phyloP scores from a whole-genome alignment of 2,329 filamentous ascomycete species.

The Aureobasidium subglaciale region DNA sequence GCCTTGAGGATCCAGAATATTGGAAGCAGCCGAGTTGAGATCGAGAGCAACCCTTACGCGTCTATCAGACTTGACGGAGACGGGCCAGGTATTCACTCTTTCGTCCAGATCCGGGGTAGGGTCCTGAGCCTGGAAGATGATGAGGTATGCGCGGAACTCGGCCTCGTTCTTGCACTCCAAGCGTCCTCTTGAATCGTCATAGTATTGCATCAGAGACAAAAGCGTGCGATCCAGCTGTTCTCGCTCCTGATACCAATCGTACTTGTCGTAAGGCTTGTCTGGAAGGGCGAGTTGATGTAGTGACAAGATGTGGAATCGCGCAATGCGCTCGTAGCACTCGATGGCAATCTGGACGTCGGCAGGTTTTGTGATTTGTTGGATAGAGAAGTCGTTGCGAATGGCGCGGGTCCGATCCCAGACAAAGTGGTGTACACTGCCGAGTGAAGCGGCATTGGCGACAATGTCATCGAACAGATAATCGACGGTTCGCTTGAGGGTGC shows the following conservation, averaged over 20 bases:
- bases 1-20: conserved; percentile 45
- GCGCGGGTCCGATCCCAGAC: conserved; percentile 60
- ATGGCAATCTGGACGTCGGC: conserved; percentile 52
- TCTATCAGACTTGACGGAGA: conserved; percentile 42
- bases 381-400: conserved; percentile 58
- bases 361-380: conserved; percentile 52
- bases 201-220: conserved; percentile 54
- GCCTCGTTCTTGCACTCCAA: conserved; percentile 50
- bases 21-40: conserved; percentile 49
- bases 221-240: conserved; percentile 59
- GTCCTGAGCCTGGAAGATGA: conserved; percentile 49
- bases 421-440: conserved; percentile 53
- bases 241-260: conserved; percentile 53
- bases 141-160: conserved; percentile 58
- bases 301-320: conserved; percentile 56
- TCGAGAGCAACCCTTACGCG: conserved; percentile 51
- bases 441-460: conserved; percentile 42
- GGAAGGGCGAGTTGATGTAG: conserved; percentile 52
- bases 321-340: conserved; percentile 56
- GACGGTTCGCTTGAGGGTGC: conserved; percentile 37
- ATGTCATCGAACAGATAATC: conserved; percentile 41
- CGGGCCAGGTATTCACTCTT: conserved; percentile 50
- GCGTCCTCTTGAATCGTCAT: conserved; percentile 47
- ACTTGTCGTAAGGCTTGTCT: conserved; percentile 43
- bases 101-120: conserved; percentile 48